Evolutionary conservation across 2,329 filamentous ascomycete genomes (phyloP).

Genomic region (Aspergillus ibericus): DNA sequence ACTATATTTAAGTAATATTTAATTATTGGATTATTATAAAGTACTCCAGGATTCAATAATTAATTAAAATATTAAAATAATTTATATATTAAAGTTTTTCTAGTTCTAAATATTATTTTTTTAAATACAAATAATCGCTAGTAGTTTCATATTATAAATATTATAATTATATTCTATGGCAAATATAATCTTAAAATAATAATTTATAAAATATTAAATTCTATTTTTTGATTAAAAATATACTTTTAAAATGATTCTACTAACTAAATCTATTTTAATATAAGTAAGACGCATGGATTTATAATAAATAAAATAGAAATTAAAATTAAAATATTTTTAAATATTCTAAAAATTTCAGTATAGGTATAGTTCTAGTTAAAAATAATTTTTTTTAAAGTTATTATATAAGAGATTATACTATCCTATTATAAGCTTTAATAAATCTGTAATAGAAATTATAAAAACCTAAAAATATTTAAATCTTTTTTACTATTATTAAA

Average conservation of each 20-base stretch:
- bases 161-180: too few relatives aligned
- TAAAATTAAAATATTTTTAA: too few relatives aligned
- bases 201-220: background rate
- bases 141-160: too few relatives aligned
- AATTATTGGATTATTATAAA: background rate
- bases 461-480: background rate
- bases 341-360: too few relatives aligned
- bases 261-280: background rate
- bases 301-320: too few relatives aligned
- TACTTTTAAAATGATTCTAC: background rate
- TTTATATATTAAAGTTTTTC: background rate
- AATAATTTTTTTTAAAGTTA: too few relatives aligned
- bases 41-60: background rate
- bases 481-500: too few relatives aligned
- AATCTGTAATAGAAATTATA: background rate
- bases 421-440: background rate
- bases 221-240: background rate
- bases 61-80: background rate
- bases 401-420: background rate
- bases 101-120: too few relatives aligned
- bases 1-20: too few relatives aligned
- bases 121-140: too few relatives aligned
- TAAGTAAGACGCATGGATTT: background rate
- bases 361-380: too few relatives aligned
- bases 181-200: background rate